Base-by-base conservation (phyloP, 495 filamentous ascomycete genomes). In the Penicillium coprophilum region DNA sequence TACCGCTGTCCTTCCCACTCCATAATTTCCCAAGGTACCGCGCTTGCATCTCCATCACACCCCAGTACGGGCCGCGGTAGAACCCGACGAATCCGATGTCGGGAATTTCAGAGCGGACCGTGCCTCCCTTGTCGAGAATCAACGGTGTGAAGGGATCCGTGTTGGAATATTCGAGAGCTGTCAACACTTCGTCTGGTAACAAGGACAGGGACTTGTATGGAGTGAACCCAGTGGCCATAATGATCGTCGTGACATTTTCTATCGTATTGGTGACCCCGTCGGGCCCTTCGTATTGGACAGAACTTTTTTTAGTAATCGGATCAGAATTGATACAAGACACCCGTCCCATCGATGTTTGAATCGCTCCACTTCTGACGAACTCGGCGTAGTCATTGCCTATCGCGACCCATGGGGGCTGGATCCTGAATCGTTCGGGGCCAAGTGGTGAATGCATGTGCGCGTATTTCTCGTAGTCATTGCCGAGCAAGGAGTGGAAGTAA, bases 51-150 rank as follows among this genome's bases (percentile, higher is more conserved):
- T 96, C 91, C 80, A 93, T 88, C 1, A 89, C 81, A 0, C 87
- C 88, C 87, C 90, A 96, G 69, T 88, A 96, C 0, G 91, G 89
- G 1, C 89, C 87, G 34, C 89, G 82, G 67, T 96, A 93, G 69
- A 93, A 88, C 5, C 92, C 92, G 0, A 95, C 85, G 56, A 96
- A 96, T 0, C 88, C 89, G 1, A 93, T 70, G 20, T 82, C 81
- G 0, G 85, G 82, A 1, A 92, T 63, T 4, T 71, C 69, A 0
- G 78, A 76, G 60, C 87, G 84, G 32, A 85, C 74, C 5, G 82
- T 87, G 17, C 79, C 78, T 55, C 85, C 84, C 45, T 87, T 82
- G 43, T 87, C 85, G 4, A 96, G 74, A 0, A 89, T 78, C 3
- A 91, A 66, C 0, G 91, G 89, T 10, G 89, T 76, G 58, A 85